Conservation (phyloP, 2,329 filamentous ascomycete species). For the Aspergillus oerlinghausenensis region DNA sequence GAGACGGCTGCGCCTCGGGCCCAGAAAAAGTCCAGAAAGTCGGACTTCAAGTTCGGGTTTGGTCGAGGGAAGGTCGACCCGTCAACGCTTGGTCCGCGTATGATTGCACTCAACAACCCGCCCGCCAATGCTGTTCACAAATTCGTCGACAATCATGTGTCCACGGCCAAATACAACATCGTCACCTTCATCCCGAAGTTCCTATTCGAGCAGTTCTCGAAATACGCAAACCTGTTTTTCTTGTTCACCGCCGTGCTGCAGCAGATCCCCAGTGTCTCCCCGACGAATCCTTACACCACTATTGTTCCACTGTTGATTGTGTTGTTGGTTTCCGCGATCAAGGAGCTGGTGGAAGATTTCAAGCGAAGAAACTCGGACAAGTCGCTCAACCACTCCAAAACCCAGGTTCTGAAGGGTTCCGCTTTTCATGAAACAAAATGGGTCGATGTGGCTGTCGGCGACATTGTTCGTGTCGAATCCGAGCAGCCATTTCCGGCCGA, state of each 20-base stretch:
- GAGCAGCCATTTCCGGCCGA: constrained; percentile 95
- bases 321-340: constrained; percentile 87
- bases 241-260: constrained; percentile 92
- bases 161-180: constrained; percentile 94
- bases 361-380: constrained; percentile 83
- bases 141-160: constrained; percentile 94
- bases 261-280: constrained; percentile 91
- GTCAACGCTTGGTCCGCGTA: constrained; percentile 80
- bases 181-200: constrained; percentile 95
- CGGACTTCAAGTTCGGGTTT: constrained; percentile 90
- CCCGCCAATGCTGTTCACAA: constrained; percentile 85
- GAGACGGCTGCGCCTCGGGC: constrained; percentile 40
- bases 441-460: constrained; percentile 89
- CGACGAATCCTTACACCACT: constrained; percentile 92
- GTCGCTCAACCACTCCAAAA: constrained; percentile 80
- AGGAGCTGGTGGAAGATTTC: constrained; percentile 91
- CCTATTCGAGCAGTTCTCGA: constrained; percentile 96
- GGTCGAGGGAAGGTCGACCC: constrained; percentile 80
- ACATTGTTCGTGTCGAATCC: constrained; percentile 87
- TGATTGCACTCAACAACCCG: constrained; percentile 95
- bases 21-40: constrained; percentile 60
- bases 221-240: constrained; percentile 99
- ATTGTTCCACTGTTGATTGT: constrained; percentile 91
- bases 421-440: constrained; percentile 83
- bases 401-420: constrained; percentile 76